Conservation (phyloP, 257 asterid species). For the Rauvolfia tetraphylla region DNA sequence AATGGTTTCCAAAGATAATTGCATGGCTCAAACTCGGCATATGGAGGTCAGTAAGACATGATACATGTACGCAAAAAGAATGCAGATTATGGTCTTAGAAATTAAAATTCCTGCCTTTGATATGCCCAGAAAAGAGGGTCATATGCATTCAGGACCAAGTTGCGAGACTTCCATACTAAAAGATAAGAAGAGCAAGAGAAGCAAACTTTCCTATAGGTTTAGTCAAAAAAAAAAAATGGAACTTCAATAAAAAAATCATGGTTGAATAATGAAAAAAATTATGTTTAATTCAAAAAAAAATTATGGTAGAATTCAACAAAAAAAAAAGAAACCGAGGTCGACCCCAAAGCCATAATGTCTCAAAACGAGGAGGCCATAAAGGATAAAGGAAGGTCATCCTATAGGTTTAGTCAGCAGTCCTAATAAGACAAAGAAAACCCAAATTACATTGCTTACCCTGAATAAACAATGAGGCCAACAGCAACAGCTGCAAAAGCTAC, state of each 20-base stretch:
- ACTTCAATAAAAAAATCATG: too few species aligned
- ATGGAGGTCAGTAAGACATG: neutral
- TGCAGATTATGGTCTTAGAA: neutral
- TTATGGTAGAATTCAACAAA: too few species aligned
- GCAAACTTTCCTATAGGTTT: neutral
- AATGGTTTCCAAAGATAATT: neutral
- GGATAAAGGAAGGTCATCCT: neutral
- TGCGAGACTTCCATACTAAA: neutral
- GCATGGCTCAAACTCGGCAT: neutral
- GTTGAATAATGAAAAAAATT: neutral
- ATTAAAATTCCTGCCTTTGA: neutral
- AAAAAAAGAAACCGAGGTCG: too few species aligned
- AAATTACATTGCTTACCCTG: slow-evolving; percentile 47
- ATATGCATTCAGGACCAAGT: neutral
- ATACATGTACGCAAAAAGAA: neutral
- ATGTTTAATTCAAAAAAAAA: too few species aligned
- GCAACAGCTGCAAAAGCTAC: slow-evolving; percentile 79
- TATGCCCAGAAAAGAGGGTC: too few species aligned
- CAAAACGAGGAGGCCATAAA: too few species aligned
- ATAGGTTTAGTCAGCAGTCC: neutral
- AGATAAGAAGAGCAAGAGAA: neutral
- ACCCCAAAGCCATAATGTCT: too few species aligned
- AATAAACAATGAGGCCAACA: slow-evolving; percentile 70
- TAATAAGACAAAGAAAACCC: neutral
- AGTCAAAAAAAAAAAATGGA: too few species aligned